phyloP scores from a whole-genome alignment of 495 filamentous ascomycete genomes.

The Neurospora cerealis region DNA sequence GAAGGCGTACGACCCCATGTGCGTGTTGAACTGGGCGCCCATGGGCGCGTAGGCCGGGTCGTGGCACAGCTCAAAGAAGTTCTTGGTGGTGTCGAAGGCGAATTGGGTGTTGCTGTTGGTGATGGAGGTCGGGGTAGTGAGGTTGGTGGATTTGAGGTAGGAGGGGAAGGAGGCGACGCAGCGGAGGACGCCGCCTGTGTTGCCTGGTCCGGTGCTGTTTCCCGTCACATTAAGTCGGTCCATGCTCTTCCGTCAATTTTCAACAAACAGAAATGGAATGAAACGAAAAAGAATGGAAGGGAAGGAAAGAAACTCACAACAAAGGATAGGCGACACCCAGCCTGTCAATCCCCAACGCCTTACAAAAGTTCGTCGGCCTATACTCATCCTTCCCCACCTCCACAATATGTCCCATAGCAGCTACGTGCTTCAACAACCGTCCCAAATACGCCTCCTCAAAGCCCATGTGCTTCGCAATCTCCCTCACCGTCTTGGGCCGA shows the following conservation, averaged over 20 bases:
- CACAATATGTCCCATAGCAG: slow-evolving; percentile 33
- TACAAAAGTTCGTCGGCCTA: slow-evolving; percentile 30
- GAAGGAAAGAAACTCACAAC: slow-evolving; percentile 1
- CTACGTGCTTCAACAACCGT: slow-evolving; percentile 34
- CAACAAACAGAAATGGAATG: too few relatives aligned
- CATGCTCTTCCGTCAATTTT: too few relatives aligned
- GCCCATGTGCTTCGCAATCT: neutral
- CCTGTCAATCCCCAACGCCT: slow-evolving; percentile 17
- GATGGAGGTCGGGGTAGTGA: neutral
- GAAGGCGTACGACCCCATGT: slow-evolving; percentile 36
- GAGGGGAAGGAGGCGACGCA: slow-evolving; percentile 10
- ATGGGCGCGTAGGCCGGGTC: slow-evolving; percentile 1
- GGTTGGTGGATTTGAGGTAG: neutral
- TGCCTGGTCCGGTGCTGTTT: neutral
- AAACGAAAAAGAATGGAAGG: too few relatives aligned
- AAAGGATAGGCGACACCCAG: slow-evolving; percentile 24
- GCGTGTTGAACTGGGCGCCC: slow-evolving; percentile 30
- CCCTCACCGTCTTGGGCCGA: neutral
- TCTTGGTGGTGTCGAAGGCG: neutral
- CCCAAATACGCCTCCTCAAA: neutral
- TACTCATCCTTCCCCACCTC: slow-evolving; percentile 33
- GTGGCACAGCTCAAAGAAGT: slow-evolving; percentile 23
- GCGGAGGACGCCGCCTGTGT: neutral
- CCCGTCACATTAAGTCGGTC: too few relatives aligned
- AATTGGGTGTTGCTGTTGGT: neutral